Base-by-base conservation (phyloP, 768 basidiomycete species). In the Heimioporus sp. region DNA sequence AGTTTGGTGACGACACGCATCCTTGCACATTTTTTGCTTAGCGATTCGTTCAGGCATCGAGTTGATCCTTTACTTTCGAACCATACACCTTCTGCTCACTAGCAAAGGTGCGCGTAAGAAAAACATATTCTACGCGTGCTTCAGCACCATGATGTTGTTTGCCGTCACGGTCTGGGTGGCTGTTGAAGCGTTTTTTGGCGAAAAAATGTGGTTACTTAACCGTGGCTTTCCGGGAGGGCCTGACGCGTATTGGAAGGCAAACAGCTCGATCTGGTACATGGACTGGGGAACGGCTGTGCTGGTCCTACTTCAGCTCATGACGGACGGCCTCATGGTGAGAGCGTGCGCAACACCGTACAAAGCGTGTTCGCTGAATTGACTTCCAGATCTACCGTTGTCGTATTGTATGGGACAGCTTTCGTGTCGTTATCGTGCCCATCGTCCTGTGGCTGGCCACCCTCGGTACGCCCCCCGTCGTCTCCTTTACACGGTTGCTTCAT, bases 311-410 rank as follows among this genome's bases (percentile, higher is more conserved):
- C 71, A 74, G 3, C 65, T 74, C 37, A 55, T 75, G 53, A 66
- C 66, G 4, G 72, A 75, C 24, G 75, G 56, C 2, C 52, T 62
- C 9, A 61, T 64, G 62, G 61, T 63, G 44, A 19, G 41, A 30
- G 16, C 35, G 17, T 21, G 15, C 2, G 16, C 3, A 1, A 38
- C 5, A 17, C 19, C 17, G 9, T 45, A 10, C 11, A 13, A 15
- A 30, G 13, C 9, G 4, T 43, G n/a, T 21, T 62, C 28, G 65
- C 13, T 34, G 19, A 32, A 10, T 44, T 42, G 24, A 6, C 52
- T 72, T 20, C 24, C 43, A 77, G 76, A 64, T 77, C 16, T 65
- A 73, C 49, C 76, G 73, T 24, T 73, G 72, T 58, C 68, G 54
- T 36, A 53, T 73, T 21, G 51, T 76, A 34, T 76, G 71, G 70